phyloP scores from a whole-genome alignment of 148 eudicot species.

The Simmondsia chinensis region DNA sequence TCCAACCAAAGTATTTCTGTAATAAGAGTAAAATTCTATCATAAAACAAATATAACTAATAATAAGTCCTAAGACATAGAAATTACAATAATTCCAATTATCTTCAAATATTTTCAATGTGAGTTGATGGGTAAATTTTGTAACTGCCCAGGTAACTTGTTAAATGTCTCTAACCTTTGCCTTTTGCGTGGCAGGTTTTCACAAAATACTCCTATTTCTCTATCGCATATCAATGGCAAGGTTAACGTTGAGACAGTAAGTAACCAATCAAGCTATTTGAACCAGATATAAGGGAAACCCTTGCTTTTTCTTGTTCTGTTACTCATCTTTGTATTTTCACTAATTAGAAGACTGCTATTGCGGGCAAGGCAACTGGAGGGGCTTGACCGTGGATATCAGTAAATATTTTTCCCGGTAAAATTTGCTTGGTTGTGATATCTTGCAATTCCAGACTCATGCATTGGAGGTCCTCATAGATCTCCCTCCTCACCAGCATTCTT shows the following conservation, averaged over 20 bases:
- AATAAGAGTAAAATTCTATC: too few species aligned
- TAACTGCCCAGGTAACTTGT: background rate
- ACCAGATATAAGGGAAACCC: background rate
- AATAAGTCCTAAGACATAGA: too few species aligned
- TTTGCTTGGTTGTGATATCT: background rate
- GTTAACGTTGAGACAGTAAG: constrained; percentile 39
- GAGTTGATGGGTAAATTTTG: background rate
- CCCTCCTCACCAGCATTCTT: too few species aligned
- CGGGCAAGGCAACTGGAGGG: constrained; percentile 31
- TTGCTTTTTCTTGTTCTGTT: background rate
- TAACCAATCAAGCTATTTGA: background rate
- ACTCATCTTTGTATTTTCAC: constrained; percentile 2
- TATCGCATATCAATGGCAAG: constrained; percentile 26
- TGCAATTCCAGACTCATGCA: too few species aligned
- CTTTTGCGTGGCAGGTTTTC: constrained; percentile 44
- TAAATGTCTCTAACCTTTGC: background rate
- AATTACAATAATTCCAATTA: too few species aligned
- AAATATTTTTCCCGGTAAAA: constrained; percentile 12
- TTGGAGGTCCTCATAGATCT: too few species aligned
- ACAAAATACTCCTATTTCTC: constrained; percentile 23
- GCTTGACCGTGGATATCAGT: constrained; percentile 15
- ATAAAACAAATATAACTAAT: too few species aligned
- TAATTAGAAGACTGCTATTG: constrained; percentile 33
- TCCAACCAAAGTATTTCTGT: too few species aligned
- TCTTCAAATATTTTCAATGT: too few species aligned